Base-by-base conservation (phyloP, 1,284 basidiomycete genomes). In the Melampsora americana region DNA sequence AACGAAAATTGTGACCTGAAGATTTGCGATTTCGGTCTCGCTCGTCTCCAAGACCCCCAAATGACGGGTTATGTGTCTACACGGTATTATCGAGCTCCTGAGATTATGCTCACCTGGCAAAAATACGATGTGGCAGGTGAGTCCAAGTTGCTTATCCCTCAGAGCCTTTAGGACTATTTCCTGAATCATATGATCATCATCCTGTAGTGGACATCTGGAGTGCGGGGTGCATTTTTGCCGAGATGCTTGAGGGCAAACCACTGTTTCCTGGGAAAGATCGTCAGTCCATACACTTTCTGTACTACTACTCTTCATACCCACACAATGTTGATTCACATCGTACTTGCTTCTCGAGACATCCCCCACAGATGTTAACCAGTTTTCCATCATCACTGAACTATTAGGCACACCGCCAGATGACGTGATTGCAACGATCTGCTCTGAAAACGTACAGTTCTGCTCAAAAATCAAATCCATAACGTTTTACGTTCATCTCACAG, bases 81-180 rank as follows among this genome's bases (percentile, higher is more conserved):
- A 77, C 88, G 96, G 80, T 99, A 99, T 85, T 99, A 99, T 84
- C 91, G 96, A 72, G 96, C 95, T 3, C 95, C 95, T 7, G 95
- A 99, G 84, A 99, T 99, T 86, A 99, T 99, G 96, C 88, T 99
- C 82, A 99, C 95, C 64, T 99, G 96, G 96, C 95, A 99, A 84
- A 99, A 99, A 86, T 99, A 99, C 86, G 96, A 99, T 83, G 95
- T 98, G 74, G 96, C 94, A 32, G 86, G 85, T 86, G 78, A 79
- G 84, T 84, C 5, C 11, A 26, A 14, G 53, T n/a, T 42, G 20
- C 11, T 26, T 46, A 14, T 69, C 0, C 18, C 26, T 44, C 28
- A 32, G 4, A 7, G 14, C 7, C 14, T 39, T 20, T 42, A 39
- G 5, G 39, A 28, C n/a, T 11, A 42, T 14, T 71, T 18, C 56